These are phyloP conservation scores for Diutina catenulata DNA, from an alignment of 1,139 yeast species.

Conservation along the genomic window DNA sequence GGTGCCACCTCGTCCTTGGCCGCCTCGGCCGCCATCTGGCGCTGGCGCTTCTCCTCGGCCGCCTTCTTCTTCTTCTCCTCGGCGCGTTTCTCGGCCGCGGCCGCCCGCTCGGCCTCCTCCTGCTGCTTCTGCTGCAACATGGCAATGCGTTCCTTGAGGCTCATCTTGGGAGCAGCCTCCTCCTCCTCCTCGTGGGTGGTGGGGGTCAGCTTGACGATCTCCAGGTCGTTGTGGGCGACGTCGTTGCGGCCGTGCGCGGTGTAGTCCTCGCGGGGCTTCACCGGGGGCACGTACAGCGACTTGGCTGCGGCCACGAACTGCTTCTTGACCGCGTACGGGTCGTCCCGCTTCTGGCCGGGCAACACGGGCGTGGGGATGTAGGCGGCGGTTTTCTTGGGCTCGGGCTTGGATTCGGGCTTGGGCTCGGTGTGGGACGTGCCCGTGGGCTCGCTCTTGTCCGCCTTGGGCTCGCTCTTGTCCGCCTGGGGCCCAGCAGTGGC, in stretches of 20 bases:
- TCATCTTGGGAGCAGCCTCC: slow-evolving; percentile 56
- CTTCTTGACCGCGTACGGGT: slow-evolving; percentile 33
- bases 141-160: slow-evolving; percentile 80
- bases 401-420: not conserved
- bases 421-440: not conserved
- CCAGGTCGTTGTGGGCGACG: slow-evolving; percentile 12
- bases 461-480: too few relatives aligned
- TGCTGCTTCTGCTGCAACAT: slow-evolving; percentile 71
- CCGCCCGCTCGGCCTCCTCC: slow-evolving; percentile 69
- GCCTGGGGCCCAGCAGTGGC: not conserved
- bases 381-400: not conserved
- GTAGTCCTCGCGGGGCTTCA: slow-evolving; percentile 29
- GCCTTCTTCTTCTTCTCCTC: slow-evolving; percentile 8
- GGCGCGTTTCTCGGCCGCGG: slow-evolving; percentile 29
- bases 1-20: not conserved
- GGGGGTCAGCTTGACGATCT: slow-evolving; percentile 15
- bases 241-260: slow-evolving; percentile 21
- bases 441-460: not conserved
- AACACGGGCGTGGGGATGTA: slow-evolving; percentile 8
- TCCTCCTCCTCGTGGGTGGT: slow-evolving; percentile 19
- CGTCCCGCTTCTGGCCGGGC: slow-evolving; percentile 14
- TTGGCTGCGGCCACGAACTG: slow-evolving; percentile 31
- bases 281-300: slow-evolving; percentile 33
- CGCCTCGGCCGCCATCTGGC: not conserved
- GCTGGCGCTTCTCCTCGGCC: slow-evolving; percentile 11